Evolutionary conservation across 495 filamentous ascomycete species (phyloP), one percentile per base, ranked within the genome.

Genomic region (Extremus antarcticus): DNA sequence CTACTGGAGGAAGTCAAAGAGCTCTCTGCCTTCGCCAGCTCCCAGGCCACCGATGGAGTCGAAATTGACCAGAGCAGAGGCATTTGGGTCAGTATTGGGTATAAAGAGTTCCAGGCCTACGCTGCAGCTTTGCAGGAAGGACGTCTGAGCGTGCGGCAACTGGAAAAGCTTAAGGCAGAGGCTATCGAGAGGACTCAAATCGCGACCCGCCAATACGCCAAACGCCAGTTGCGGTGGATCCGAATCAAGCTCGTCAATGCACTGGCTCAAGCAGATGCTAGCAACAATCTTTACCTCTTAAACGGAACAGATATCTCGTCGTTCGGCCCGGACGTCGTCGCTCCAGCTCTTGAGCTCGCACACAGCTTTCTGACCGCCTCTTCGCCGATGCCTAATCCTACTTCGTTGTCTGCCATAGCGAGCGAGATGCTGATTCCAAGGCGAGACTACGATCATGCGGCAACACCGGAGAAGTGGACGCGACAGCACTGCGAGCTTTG

Each of bases 81-180:
- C 2, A 92, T 97, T 15, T 97, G 90, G 88, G 82, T 92, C 49
- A 91, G 90, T 11, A 97, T 99, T 60, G 94, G 94, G 0, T 95
- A 88, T 67, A 94, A 92, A 63, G 88, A 99, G 66, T 81, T 95
- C 66, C 74, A 84, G 49, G 74, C 77, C 0, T 95, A 87, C 57
- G 72, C 90, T 20, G 55, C 72, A 2, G 78, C 81, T 7, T 57
- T 81, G 23, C 59, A 70, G 40, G 56, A 71, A 10, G 71, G 61
- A 1, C 57, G 62, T 0, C 47, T 51, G 1, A 68, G 64, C 23
- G 62, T 69, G 22, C 59, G 68, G 40, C 71, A 81, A 23, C 60
- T 80, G 0, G 65, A 74, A 50, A 57, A 59, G 0, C 55, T 81
- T 0, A 75, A 68, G 46, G 23, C 54, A 29, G 56, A 70, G 24